Evolutionary conservation across 371 early-diverging fungal genomes (phyloP), one percentile per base, ranked within the genome.

Genomic region (Haplosporangium sp.): DNA sequence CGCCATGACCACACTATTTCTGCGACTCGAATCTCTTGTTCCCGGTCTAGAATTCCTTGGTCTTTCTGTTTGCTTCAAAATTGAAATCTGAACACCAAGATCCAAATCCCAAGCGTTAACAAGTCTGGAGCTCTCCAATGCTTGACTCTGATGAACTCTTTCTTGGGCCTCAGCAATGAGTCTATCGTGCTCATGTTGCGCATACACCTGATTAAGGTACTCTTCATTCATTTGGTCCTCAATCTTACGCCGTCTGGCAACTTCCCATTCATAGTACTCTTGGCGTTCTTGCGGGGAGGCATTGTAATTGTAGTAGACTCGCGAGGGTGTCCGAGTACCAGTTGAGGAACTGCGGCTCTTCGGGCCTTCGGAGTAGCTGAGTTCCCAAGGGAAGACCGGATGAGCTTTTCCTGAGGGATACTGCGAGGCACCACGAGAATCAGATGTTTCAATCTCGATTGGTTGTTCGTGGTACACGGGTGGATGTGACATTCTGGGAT

Each of bases 81-180:
- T 79, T n/a, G 79, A 73, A 71, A 67, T 67, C 40, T 79, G 79
- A 2, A 79, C 74, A 4, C 74, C 79, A 4, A 64, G 19, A 39
- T 79, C 79, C 13, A 79, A 52, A 64, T 79, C 79, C 79, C 79
- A 79, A 9, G 79, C 79, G 67, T 79, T 79, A 39, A 79, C 74
- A 40, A 79, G 39, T 56, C 74, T 66, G 45, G 74, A 79, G 71
- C 61, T 64, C 68, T 79, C 79, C 19, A 79, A 74, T 6, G 74
- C 79, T 27, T 79, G 79, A 7, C 71, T 55, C 10, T 74, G 71
- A 4, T 71, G 63, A 48, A 56, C 38, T 39, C 47, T 34, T 57
- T 71, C 74, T 5, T 64, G 74, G 2, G 67, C 71, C 27, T 79
- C 81, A 34, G 74, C 71, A 10, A 45, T 65, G 42, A 39, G 47